Base-by-base conservation (phyloP, 179 eudicot species). In the Silene vulgaris region DNA sequence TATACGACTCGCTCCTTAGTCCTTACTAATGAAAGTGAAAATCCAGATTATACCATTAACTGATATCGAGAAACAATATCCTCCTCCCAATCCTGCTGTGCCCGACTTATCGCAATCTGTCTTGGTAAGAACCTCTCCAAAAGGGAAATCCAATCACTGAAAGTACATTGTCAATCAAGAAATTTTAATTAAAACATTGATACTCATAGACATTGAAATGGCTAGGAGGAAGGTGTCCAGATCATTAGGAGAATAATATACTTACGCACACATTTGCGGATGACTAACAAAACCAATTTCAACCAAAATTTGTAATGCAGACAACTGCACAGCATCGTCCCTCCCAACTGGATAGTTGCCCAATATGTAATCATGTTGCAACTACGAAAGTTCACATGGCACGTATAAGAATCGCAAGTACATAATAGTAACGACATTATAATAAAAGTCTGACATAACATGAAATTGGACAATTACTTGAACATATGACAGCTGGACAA, bases 261-360 rank as follows among this genome's bases (percentile, higher is more conserved):
- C 97, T 87, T 65, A 96, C 99, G 91, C 91, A 97, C 96, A 88
- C 28, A 90, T 80, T 78, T 93, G 97, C 56, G 94, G 97, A 77
- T 86, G 84, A 45, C 78, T 77, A 63, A 88, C 84, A 82, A 76
- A 93, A 82, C 99, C 97, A 75, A 93, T 87, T 77, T 96, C 98
- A 77, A 91, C 98, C 80, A 91, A 85, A 80, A 96, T 96, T 74
- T 96, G 98, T 79, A 96, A 67, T 3, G 97, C 99, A 67, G 97
- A 93, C 54, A 96, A 72, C 68, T 96, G 97, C 70, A 96, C 97
- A 68, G 99, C 93, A 81, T 96, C 99, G 77, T 91, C 97, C 80
- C 88, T 93, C 80, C 98, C 99, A 79, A 96, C 96, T 60, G 99
- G 99, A 82, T 96, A 96, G 78, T 96, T 93, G 35, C 99, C 99